phyloP scores from a whole-genome alignment of 2,329 filamentous ascomycete species.

The Ustulina deusta region DNA sequence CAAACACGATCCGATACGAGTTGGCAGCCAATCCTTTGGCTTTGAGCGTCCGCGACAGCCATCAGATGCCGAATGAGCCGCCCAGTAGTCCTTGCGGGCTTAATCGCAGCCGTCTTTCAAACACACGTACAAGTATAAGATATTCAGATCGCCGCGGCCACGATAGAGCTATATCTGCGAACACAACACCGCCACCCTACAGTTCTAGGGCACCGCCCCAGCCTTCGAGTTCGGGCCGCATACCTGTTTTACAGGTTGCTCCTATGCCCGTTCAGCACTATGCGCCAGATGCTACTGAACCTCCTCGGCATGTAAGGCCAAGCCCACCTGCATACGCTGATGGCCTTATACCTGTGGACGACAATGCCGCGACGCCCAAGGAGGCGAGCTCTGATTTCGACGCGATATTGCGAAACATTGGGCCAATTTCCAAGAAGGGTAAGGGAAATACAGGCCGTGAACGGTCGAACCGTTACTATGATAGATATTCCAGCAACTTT shows the following conservation, averaged over 20 bases:
- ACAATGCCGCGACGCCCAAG: conserved; percentile 20
- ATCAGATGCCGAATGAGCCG: not conserved
- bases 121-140: not conserved
- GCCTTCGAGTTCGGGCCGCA: conserved; percentile 20
- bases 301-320: not conserved
- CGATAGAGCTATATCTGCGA: not conserved
- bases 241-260: conserved; percentile 17
- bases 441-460: conserved; percentile 16
- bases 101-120: conserved; percentile 19
- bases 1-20: conserved; percentile 13
- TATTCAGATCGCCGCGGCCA: not conserved
- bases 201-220: not conserved
- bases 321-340: conserved; percentile 12
- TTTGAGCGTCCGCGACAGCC: not conserved
- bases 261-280: not conserved
- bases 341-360: conserved; percentile 29
- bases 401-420: conserved; percentile 35
- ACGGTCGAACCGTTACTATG: conserved; percentile 32
- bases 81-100: conserved; percentile 14
- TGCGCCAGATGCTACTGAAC: not conserved
- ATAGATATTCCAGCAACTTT: conserved; percentile 36
- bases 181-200: not conserved
- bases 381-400: conserved; percentile 34
- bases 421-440: conserved; percentile 21
- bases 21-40: not conserved